These are phyloP conservation scores for Gonapodya sp. DNA, from an alignment of 192 early-diverging fungal species.

Conservation along the genomic window DNA sequence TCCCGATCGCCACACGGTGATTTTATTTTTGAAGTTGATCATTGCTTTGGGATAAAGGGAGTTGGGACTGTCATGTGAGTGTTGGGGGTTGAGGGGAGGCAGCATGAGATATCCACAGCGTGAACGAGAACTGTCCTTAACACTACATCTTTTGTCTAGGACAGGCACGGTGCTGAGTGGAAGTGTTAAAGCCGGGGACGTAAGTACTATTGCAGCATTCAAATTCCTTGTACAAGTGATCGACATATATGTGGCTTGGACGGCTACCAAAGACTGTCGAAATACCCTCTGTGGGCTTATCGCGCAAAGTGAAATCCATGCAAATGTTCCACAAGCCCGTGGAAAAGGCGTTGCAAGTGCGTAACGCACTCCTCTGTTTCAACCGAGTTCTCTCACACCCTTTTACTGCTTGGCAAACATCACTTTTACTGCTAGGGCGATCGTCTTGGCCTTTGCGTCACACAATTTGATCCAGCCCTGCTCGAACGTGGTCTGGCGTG, in stretches of 20 bases:
- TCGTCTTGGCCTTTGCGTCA: constrained; percentile 1
- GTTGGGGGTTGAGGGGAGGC: no score
- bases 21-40: constrained; percentile 4
- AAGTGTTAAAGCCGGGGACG: background rate
- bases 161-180: background rate
- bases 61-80: constrained; percentile 3
- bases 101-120: no score
- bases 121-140: no score
- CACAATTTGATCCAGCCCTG: background rate
- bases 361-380: no score
- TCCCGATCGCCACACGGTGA: background rate
- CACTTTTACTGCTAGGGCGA: background rate
- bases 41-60: constrained; percentile 6
- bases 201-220: background rate
- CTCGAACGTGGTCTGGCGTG: background rate
- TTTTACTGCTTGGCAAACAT: background rate
- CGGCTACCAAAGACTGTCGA: constrained; percentile 9
- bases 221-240: background rate
- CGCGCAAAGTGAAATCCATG: constrained; percentile 3
- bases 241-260: background rate
- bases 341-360: background rate
- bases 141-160: background rate
- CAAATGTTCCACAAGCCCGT: constrained; percentile 11
- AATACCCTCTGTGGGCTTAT: background rate
- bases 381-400: background rate